These are phyloP conservation scores for Penicillium simplicissimum DNA, from an alignment of 495 filamentous ascomycete species.

Conservation along the genomic window DNA sequence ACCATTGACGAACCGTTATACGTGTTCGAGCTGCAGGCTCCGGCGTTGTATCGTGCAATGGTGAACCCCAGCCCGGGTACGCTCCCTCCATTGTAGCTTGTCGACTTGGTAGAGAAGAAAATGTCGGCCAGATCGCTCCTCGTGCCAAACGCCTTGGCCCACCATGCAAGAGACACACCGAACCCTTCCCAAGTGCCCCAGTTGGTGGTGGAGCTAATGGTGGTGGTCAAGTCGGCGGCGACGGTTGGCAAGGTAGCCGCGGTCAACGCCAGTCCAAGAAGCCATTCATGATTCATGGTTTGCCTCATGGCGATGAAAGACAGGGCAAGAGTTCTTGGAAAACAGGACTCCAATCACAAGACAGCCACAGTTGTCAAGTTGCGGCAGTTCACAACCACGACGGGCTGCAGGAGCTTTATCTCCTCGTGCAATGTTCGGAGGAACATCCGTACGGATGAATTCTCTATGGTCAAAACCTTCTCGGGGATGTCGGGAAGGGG, in stretches of 20 bases:
- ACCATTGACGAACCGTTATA: constrained; percentile 13
- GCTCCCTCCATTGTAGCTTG: constrained; percentile 5
- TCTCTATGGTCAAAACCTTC: background rate
- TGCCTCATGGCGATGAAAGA: background rate
- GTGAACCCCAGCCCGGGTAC: constrained; percentile 17
- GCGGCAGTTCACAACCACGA: background rate
- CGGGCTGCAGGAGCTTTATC: background rate
- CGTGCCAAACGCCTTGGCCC: constrained; percentile 17
- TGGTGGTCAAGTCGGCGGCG: constrained; percentile 7
- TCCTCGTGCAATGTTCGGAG: background rate
- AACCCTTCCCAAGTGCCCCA: constrained; percentile 14
- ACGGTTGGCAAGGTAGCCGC: background rate
- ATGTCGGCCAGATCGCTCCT: constrained; percentile 15
- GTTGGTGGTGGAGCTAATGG: constrained; percentile 9
- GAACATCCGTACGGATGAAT: background rate
- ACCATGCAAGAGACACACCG: constrained; percentile 21
- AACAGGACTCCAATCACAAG: background rate
- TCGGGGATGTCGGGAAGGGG: background rate
- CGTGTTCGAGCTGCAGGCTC: constrained; percentile 17
- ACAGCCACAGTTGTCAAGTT: background rate
- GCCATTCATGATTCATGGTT: background rate
- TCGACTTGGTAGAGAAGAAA: constrained; percentile 15
- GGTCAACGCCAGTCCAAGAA: background rate
- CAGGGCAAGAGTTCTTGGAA: background rate
- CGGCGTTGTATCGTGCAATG: constrained; percentile 19